Evolutionary conservation across 208 protist genomes (phyloP).

Genomic region (Trypanosoma lewisi): DNA sequence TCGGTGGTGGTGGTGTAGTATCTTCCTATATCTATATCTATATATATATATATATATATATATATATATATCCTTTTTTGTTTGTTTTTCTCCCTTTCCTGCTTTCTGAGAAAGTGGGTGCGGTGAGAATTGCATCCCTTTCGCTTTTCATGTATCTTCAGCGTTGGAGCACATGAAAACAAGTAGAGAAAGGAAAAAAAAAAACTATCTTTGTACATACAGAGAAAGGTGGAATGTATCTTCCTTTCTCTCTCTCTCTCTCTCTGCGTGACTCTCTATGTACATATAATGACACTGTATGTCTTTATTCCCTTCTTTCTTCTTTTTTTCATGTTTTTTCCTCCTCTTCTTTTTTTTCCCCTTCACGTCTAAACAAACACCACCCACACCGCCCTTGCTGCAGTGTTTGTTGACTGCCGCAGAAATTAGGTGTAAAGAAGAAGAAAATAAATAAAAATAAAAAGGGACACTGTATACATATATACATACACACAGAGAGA

Average conservation of each 20-base stretch:
- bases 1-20: neutral
- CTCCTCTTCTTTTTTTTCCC: slow-evolving; percentile 2
- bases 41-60: neutral
- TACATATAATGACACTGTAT: too few relatives aligned
- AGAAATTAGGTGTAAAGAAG: too few relatives aligned
- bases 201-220: too few relatives aligned
- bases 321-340: slow-evolving; percentile 11
- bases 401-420: too few relatives aligned
- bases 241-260: too few relatives aligned
- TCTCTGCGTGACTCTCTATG: too few relatives aligned
- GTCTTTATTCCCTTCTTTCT: neutral
- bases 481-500: slow-evolving; percentile 4
- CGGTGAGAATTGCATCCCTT: too few relatives aligned
- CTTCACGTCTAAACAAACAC: neutral
- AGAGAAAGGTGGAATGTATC: too few relatives aligned
- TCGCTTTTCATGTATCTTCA: too few relatives aligned
- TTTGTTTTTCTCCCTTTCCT: slow-evolving; percentile 12
- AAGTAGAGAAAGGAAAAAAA: slow-evolving; percentile 6
- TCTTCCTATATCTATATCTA: neutral
- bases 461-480: neutral
- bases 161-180: too few relatives aligned
- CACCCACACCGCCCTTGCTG: too few relatives aligned
- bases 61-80: neutral
- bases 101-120: neutral
- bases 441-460: slow-evolving; percentile 5